A percentile compares a stretch with the other conserved stretches of the same genome.
Conservation (phyloP, 2,329 filamentous ascomycete genomes). For the Xenosphaeropsis pyriputrescens region DNA sequence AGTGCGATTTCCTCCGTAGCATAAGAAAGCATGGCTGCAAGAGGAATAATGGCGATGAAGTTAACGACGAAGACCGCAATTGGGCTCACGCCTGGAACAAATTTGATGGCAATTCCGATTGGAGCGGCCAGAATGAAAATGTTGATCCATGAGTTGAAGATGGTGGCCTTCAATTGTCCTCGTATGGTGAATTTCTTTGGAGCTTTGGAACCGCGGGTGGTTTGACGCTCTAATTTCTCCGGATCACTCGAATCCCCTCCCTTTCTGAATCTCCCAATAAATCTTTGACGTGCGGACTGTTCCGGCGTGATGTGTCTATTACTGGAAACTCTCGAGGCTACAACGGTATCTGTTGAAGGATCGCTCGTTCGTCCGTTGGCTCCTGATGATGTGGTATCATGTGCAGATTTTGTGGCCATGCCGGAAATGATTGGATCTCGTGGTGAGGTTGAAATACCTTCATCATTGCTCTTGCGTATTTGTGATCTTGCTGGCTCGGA, state of each 20-base stretch:
- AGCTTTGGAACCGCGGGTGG: not conserved
- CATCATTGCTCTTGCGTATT: not conserved
- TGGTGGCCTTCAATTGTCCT: slow-evolving; percentile 57
- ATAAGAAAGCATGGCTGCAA: slow-evolving; percentile 75
- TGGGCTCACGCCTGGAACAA: slow-evolving; percentile 35
- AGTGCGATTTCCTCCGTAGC: slow-evolving; percentile 84
- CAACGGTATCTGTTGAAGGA: not conserved
- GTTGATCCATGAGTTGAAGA: slow-evolving; percentile 81
- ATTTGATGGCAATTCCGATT: slow-evolving; percentile 63
- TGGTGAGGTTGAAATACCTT: not conserved
- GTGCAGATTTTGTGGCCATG: not conserved
- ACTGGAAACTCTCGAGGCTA: not conserved
- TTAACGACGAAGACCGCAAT: slow-evolving; percentile 73
- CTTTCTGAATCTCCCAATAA: not conserved
- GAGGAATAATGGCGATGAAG: slow-evolving; percentile 83
- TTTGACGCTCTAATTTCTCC: not conserved
- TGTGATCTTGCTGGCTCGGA: not conserved
- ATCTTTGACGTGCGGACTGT: not conserved
- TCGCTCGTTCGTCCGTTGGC: not conserved
- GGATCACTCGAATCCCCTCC: not conserved
- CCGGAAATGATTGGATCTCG: not conserved
- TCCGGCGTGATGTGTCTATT: not conserved
- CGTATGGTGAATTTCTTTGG: slow-evolving; percentile 34
- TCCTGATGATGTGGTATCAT: not conserved
- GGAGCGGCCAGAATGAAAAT: slow-evolving; percentile 66